A percentile compares a stretch with the other conserved stretches of the same genome.
Evolutionary conservation across 2,329 filamentous ascomycete species (phyloP).

Genomic region (Cordyceps fumosorosea): DNA sequence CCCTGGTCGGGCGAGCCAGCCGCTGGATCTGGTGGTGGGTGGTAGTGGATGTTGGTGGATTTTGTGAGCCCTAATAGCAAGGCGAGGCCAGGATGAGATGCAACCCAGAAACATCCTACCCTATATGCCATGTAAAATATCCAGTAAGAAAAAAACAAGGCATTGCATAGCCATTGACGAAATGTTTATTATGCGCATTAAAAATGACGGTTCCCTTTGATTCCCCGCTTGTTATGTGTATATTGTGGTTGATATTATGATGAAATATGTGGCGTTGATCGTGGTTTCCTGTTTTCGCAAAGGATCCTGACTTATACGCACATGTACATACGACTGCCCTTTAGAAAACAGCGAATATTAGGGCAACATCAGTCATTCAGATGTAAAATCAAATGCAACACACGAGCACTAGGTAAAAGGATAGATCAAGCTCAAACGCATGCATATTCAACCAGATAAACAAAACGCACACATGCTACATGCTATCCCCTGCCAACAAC

Average conservation of each 20-base stretch:
- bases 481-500: not conserved
- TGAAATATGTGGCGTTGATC: not conserved
- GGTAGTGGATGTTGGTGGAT: conserved; percentile 7
- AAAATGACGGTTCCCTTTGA: not conserved
- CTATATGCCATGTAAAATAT: not conserved
- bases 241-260: not conserved
- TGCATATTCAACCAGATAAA: not conserved
- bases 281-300: no score
- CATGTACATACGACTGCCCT: no score
- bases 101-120: not conserved
- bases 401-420: not conserved
- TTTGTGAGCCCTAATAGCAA: conserved; percentile 6
- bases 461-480: not conserved
- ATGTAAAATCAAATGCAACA: no score
- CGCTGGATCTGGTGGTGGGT: not conserved
- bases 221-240: not conserved
- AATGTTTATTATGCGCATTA: conserved; percentile 2
- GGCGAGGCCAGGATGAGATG: conserved; percentile 1
- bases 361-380: no score
- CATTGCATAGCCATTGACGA: not conserved
- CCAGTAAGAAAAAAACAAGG: not conserved
- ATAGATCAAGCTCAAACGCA: not conserved
- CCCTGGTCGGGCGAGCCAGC: conserved; percentile 4
- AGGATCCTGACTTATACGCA: no score
- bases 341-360: no score